Evolutionary conservation across 495 filamentous ascomycete genomes (phyloP).

Genomic region (Podospora comata): DNA sequence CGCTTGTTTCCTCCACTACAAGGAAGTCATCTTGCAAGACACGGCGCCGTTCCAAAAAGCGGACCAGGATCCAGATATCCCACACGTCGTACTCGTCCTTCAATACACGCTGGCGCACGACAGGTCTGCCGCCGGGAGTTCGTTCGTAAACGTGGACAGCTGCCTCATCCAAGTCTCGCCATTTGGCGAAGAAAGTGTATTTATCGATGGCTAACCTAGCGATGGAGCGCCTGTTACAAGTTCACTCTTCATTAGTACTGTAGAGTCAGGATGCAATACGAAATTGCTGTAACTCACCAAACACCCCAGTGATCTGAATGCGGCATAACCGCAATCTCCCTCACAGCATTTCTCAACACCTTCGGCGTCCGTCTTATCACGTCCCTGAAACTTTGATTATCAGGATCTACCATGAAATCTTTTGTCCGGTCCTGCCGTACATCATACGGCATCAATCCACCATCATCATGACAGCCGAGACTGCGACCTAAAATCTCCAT

Average conservation of each 20-base stretch:
- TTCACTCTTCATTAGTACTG: not conserved
- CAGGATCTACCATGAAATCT: not conserved
- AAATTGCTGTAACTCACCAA: not conserved
- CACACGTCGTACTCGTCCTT: not conserved
- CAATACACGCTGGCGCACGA: not conserved
- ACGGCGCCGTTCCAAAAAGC: not conserved
- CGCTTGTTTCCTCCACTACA: not conserved
- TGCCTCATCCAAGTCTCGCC: not conserved
- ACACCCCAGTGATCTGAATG: not conserved
- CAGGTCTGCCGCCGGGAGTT: not conserved
- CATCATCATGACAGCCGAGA: not conserved
- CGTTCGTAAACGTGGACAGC: not conserved
- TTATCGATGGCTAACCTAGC: not conserved
- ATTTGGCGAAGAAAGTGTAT: not conserved
- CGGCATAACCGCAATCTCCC: not conserved
- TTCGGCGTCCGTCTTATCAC: not conserved
- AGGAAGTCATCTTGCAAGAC: not conserved
- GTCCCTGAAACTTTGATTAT: not conserved
- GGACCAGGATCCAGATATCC: not conserved
- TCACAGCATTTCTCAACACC: not conserved
- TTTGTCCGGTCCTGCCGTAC: not conserved
- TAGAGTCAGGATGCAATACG: not conserved
- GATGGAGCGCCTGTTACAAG: not conserved
- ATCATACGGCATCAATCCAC: not conserved
- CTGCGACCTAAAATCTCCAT: not conserved